These are phyloP conservation scores for Neospermospora avenae DNA, from an alignment of 2,329 filamentous ascomycete species.

Conservation along the genomic window DNA sequence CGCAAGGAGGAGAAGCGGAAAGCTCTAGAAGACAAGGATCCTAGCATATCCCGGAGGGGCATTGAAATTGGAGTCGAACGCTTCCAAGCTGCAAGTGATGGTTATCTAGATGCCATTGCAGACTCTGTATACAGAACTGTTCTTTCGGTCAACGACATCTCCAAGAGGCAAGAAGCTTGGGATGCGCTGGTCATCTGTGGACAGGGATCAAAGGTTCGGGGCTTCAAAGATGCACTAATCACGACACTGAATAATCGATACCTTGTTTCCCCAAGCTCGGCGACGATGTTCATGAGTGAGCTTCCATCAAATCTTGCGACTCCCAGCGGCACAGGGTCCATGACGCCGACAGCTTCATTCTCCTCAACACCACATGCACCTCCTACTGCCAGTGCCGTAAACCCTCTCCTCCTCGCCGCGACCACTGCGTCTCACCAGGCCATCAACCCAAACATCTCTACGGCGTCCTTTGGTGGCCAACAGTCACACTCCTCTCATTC, in stretches of 20 bases:
- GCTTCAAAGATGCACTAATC: slow-evolving; percentile 86
- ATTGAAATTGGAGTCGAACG: slow-evolving; percentile 76
- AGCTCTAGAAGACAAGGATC: slow-evolving; percentile 34
- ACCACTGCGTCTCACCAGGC: slow-evolving; percentile 58
- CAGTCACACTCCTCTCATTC: slow-evolving; percentile 60
- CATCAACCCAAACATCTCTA: slow-evolving; percentile 38
- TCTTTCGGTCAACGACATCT: slow-evolving; percentile 77
- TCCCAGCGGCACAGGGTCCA: slow-evolving; percentile 82
- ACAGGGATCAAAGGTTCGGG: slow-evolving; percentile 70
- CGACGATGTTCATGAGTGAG: slow-evolving; percentile 96
- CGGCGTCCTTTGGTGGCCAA: slow-evolving; percentile 34
- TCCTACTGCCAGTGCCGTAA: slow-evolving; percentile 65
- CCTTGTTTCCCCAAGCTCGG: slow-evolving; percentile 85
- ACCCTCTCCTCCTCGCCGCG: slow-evolving; percentile 87
- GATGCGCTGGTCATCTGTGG: slow-evolving; percentile 89
- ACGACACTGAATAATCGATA: slow-evolving; percentile 77
- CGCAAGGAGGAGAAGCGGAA: slow-evolving; percentile 33
- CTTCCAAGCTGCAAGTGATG: slow-evolving; percentile 65
- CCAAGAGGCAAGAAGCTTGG: slow-evolving; percentile 84
- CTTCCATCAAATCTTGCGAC: slow-evolving; percentile 92
- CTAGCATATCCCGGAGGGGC: slow-evolving; percentile 60
- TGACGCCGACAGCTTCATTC: slow-evolving; percentile 65
- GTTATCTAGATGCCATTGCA: slow-evolving; percentile 78
- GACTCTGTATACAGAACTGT: slow-evolving; percentile 81
- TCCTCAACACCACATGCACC: slow-evolving; percentile 48